Base-by-base conservation (phyloP, 345 rosid species). In the Toxicodendron radicans region DNA sequence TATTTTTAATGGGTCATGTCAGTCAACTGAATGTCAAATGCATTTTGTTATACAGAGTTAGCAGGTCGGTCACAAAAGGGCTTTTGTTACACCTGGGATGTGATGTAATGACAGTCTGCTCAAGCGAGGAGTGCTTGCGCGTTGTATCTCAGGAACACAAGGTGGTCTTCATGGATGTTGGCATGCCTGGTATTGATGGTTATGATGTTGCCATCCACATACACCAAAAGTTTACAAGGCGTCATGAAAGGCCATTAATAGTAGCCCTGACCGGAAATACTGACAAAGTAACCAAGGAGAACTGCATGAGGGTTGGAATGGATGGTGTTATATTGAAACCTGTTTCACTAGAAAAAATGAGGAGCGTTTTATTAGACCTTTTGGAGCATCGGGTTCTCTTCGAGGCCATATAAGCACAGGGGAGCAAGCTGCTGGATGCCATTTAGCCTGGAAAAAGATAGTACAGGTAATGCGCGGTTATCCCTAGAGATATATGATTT, bases 1-100 rank as follows among this genome's bases (percentile, higher is more conserved):
- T 48, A 51, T 16, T 14, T 18, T 51, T 16, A 51, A 13, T 51
- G 54, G 20, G 5, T 51, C 35, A 27, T 60, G 8, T 65, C 27
- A 10, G 53, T 33, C 12, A 69, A 64, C 27, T 16, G 21, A 64
- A 59, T 53, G 58, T 17, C 72, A 24, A 66, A 59, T 21, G 38
- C 75, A 54, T 59, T 67, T 60, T 66, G 20, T 56, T 51, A 53
- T 62, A 41, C 95, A 90, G 97, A 74, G 90, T 87, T 51, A 88
- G 99, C 90, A 84, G 97, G 87, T 87, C 87, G 76, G 98, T 85
- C 72, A 93, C 94, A 1, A 86, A 81, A 75, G 97, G 90, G 66
- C 97, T 96, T 70, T 91, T 96, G 52, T 72, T 83, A 75, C 98
- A 92, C 81, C 85, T 92, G 64, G 98, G 99, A 53, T 96, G 98